Conservation (phyloP, 371 early-diverging fungal genomes). For the Batrachochytrium dendrobatidis region DNA sequence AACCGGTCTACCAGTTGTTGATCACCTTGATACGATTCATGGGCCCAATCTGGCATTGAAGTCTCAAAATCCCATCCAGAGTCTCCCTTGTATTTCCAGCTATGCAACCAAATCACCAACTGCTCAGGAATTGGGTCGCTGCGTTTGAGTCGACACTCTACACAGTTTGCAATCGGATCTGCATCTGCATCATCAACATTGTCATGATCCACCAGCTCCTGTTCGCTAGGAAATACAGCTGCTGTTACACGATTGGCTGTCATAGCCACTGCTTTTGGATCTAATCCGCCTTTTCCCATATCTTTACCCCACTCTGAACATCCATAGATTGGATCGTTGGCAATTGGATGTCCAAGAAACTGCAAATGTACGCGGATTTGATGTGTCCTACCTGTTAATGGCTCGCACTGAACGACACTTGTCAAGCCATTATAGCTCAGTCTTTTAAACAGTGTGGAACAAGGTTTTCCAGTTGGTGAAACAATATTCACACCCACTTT, state of each 20-base stretch:
- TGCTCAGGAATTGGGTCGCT: conserved; percentile 62
- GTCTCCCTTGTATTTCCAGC: conserved; percentile 56
- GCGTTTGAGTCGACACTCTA: conserved; percentile 45
- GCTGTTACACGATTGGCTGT: conserved; percentile 4
- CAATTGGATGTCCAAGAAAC: conserved; percentile 92
- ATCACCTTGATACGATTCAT: conserved; percentile 29
- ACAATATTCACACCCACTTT: conserved; percentile 86
- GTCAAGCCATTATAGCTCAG: conserved; percentile 57
- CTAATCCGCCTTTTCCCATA: conserved; percentile 48
- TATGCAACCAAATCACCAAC: conserved; percentile 77
- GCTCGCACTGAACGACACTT: conserved; percentile 64
- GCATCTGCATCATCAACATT: neutral
- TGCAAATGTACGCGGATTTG: conserved; percentile 99
- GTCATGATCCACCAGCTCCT: neutral
- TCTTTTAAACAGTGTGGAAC: conserved; percentile 53
- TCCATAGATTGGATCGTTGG: conserved; percentile 92
- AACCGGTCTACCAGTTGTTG: conserved; percentile 20
- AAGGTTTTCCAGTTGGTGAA: conserved; percentile 65
- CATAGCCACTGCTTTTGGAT: conserved; percentile 14
- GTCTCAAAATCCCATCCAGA: conserved; percentile 52
- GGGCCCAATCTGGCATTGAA: conserved; percentile 70
- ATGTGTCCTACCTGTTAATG: conserved; percentile 96
- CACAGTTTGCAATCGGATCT: conserved; percentile 16
- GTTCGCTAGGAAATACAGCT: neutral
- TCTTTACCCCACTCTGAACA: conserved; percentile 60